A percentile compares a stretch with the other conserved stretches of the same genome.
Conservation (phyloP, 768 basidiomycete genomes). For the Tulasnella sp. region DNA sequence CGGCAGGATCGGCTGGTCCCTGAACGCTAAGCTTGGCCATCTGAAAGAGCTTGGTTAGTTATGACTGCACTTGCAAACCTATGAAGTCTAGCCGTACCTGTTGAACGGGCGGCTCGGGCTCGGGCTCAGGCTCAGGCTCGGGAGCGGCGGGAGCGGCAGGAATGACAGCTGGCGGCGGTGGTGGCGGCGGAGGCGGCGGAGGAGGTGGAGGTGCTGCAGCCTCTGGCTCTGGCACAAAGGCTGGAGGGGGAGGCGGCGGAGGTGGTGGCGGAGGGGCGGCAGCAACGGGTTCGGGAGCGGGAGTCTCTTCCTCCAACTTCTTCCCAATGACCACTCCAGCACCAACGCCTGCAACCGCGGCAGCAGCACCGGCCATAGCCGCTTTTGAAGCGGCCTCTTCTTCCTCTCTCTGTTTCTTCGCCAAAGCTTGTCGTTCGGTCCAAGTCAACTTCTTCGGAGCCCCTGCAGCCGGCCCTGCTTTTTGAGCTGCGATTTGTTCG, state of each 20-base stretch:
- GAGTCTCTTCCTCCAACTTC: slow-evolving; percentile 13
- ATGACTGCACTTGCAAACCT: neutral
- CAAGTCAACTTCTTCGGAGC: slow-evolving; percentile 84
- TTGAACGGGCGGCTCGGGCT: slow-evolving; percentile 31
- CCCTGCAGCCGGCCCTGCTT: slow-evolving; percentile 37
- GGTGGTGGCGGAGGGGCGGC: slow-evolving; percentile 46
- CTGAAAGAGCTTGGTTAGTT: neutral
- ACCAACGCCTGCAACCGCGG: slow-evolving; percentile 53
- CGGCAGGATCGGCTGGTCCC: too few species aligned
- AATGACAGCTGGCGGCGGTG: slow-evolving; percentile 35
- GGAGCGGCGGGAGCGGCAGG: slow-evolving; percentile 42
- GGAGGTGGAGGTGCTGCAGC: slow-evolving; percentile 50
- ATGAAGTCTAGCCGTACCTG: neutral
- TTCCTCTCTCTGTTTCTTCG: slow-evolving; percentile 83
- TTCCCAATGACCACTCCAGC: slow-evolving; percentile 41
- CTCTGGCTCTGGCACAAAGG: slow-evolving; percentile 41
- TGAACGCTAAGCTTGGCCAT: slow-evolving; percentile 24
- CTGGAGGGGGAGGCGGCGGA: slow-evolving; percentile 46
- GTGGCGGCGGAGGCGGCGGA: slow-evolving; percentile 47
- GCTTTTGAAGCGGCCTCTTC: slow-evolving; percentile 68
- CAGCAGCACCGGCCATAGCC: slow-evolving; percentile 47
- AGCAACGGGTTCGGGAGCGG: slow-evolving; percentile 38
- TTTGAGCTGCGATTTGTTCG: slow-evolving; percentile 44
- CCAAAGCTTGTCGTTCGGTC: slow-evolving; percentile 89
- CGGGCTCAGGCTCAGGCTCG: slow-evolving; percentile 40